A percentile compares a stretch with the other conserved stretches of the same genome.
Evolutionary conservation across 108 stramenopile species (phyloP).

Genomic region (Craspedostauros australis): DNA sequence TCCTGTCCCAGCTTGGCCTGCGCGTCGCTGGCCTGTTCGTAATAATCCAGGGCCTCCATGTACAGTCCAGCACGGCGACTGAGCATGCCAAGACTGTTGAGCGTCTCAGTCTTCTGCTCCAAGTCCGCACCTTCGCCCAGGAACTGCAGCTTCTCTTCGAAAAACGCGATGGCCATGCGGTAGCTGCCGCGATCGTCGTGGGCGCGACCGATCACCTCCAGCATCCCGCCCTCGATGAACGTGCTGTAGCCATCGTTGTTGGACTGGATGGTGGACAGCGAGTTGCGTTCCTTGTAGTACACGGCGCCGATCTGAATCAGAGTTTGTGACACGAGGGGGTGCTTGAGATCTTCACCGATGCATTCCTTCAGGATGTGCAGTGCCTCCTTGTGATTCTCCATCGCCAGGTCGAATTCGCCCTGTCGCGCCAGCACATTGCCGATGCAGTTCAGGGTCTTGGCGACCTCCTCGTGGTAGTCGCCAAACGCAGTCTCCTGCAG

Average conservation of each 20-base stretch:
- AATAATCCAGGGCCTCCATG: slow-evolving; percentile 65
- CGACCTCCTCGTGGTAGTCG: slow-evolving; percentile 43
- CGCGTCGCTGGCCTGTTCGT: slow-evolving; percentile 48
- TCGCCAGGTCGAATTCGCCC: slow-evolving; percentile 52
- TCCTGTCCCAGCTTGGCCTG: slow-evolving; percentile 50
- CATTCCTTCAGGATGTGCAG: slow-evolving; percentile 58
- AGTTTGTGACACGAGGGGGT: slow-evolving; percentile 57
- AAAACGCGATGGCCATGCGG: slow-evolving; percentile 58
- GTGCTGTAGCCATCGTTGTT: slow-evolving; percentile 59
- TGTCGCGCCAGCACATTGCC: slow-evolving; percentile 40
- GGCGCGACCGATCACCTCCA: slow-evolving; percentile 60
- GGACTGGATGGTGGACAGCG: slow-evolving; percentile 42
- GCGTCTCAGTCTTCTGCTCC: slow-evolving; percentile 51
- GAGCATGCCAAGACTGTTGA: slow-evolving; percentile 61
- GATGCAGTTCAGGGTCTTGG: slow-evolving; percentile 54
- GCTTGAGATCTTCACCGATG: slow-evolving; percentile 45
- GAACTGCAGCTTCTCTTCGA: slow-evolving; percentile 64
- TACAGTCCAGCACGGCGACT: slow-evolving; percentile 43
- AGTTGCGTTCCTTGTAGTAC: slow-evolving; percentile 70
- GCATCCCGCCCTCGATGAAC: slow-evolving; percentile 70
- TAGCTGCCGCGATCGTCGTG: slow-evolving; percentile 70
- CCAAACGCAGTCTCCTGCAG: slow-evolving; percentile 41
- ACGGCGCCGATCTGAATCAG: slow-evolving; percentile 69
- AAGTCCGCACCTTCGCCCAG: slow-evolving; percentile 27
- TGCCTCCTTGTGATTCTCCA: slow-evolving; percentile 65